These are phyloP conservation scores for Quercus lobata DNA, from an alignment of 331 rosid species.

Conservation along the genomic window DNA sequence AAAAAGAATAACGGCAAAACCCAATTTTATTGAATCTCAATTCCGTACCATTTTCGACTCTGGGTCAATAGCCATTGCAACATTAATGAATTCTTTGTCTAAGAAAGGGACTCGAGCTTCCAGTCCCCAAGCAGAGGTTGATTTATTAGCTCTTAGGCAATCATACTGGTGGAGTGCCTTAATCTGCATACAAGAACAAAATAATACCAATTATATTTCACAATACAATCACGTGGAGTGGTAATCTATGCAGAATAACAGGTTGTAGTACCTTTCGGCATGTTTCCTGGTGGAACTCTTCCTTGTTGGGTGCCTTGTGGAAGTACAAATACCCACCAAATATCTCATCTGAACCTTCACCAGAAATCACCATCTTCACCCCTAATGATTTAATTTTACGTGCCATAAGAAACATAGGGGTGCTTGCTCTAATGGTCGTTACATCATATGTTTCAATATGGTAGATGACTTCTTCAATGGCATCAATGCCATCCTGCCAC, in stretches of 20 bases:
- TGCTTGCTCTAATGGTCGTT: conserved; percentile 82
- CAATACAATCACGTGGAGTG: not conserved
- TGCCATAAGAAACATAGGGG: conserved; percentile 96
- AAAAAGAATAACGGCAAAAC: not conserved
- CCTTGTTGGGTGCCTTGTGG: conserved; percentile 96
- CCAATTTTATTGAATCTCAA: not conserved
- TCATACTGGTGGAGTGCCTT: conserved; percentile 90
- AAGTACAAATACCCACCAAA: conserved; percentile 95
- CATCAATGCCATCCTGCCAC: conserved; percentile 90
- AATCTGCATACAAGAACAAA: conserved; percentile 41
- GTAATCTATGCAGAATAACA: not conserved
- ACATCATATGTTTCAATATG: conserved; percentile 92
- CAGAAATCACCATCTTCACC: conserved; percentile 88
- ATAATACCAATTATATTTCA: not conserved
- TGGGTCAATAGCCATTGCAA: conserved; percentile 89
- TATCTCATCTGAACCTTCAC: conserved; percentile 96
- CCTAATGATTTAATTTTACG: conserved; percentile 88
- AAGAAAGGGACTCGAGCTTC: conserved; percentile 96
- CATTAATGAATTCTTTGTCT: conserved; percentile 69
- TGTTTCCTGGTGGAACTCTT: conserved; percentile 88
- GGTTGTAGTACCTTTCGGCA: conserved; percentile 67
- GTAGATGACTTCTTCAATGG: conserved; percentile 90
- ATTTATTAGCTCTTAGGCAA: conserved; percentile 87
- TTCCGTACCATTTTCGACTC: conserved; percentile 55
- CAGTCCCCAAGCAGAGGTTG: conserved; percentile 92